Evolutionary conservation across 768 basidiomycete genomes (phyloP).

Genomic region (Mycena crocata): DNA sequence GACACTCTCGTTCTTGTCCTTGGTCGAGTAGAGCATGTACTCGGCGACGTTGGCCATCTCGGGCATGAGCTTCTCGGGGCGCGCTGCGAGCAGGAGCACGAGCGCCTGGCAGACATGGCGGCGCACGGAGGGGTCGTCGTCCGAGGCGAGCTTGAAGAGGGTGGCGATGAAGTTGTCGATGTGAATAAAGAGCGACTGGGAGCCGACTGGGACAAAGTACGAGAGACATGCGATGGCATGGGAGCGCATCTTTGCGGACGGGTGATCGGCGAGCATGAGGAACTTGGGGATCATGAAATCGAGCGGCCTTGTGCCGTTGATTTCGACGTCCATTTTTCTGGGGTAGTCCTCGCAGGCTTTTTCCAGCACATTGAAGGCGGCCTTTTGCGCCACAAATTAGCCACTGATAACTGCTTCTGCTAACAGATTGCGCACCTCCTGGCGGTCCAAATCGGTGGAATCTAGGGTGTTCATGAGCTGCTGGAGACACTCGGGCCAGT

Average conservation of each 20-base stretch:
- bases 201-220: slow-evolving; percentile 89
- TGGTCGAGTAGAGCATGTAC: slow-evolving; percentile 98
- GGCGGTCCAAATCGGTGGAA: slow-evolving; percentile 76
- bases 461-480: slow-evolving; percentile 86
- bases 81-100: slow-evolving; percentile 90
- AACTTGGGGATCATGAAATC: slow-evolving; percentile 98
- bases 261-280: slow-evolving; percentile 87
- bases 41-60: slow-evolving; percentile 96
- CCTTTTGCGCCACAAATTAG: slow-evolving; percentile 66
- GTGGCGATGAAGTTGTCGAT: slow-evolving; percentile 94
- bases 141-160: slow-evolving; percentile 94
- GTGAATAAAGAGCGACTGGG: slow-evolving; percentile 89
- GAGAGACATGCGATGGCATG: slow-evolving; percentile 95
- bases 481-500: slow-evolving; percentile 95
- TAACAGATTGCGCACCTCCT: slow-evolving; percentile 84
- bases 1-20: slow-evolving; percentile 96
- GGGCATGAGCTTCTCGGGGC: slow-evolving; percentile 96
- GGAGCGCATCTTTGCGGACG: slow-evolving; percentile 88
- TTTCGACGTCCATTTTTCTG: slow-evolving; percentile 92
- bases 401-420: too few species aligned
- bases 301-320: slow-evolving; percentile 91
- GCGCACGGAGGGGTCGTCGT: slow-evolving; percentile 93
- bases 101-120: slow-evolving; percentile 96
- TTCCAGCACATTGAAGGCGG: slow-evolving; percentile 92
- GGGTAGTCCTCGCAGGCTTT: slow-evolving; percentile 98